Evolutionary conservation across 164 flowering plant genomes (phyloP).

Genomic region (Chimonanthus praecox): DNA sequence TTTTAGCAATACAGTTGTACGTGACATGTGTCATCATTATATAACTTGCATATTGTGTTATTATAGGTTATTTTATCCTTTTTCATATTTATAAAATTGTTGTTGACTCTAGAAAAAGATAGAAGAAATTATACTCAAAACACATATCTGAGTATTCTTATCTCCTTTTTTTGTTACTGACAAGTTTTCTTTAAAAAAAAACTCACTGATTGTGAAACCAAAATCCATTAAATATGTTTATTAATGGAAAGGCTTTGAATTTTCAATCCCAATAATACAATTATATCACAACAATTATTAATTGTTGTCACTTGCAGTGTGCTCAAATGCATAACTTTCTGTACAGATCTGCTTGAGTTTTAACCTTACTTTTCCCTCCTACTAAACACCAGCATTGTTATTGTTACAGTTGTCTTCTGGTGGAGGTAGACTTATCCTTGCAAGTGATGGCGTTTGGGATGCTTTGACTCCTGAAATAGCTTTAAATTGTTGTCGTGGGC

Average conservation of each 20-base stretch:
- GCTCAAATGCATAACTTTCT: background rate
- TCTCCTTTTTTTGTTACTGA: too few species aligned
- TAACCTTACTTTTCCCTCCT: background rate
- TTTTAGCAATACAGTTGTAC: too few species aligned
- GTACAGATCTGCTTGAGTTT: background rate
- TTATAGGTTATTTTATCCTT: too few species aligned
- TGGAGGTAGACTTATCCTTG: conserved; percentile 85
- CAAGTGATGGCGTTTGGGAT: conserved; percentile 99
- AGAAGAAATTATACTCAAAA: too few species aligned
- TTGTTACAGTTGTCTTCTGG: conserved; percentile 73
- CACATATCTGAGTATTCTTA: background rate
- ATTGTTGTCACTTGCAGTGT: background rate
- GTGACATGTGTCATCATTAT: background rate
- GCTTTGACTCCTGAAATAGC: conserved; percentile 71
- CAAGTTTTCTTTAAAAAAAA: background rate
- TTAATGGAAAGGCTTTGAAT: background rate
- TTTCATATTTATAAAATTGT: too few species aligned
- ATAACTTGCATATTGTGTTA: background rate
- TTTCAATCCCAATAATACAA: background rate
- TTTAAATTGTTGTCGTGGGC: conserved; percentile 74
- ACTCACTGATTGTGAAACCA: background rate
- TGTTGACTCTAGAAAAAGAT: too few species aligned
- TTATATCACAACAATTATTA: background rate
- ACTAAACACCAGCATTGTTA: background rate
- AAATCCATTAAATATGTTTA: background rate